Evolutionary conservation across 2,329 filamentous ascomycete genomes (phyloP).

Genomic region (Penicillium sp.): DNA sequence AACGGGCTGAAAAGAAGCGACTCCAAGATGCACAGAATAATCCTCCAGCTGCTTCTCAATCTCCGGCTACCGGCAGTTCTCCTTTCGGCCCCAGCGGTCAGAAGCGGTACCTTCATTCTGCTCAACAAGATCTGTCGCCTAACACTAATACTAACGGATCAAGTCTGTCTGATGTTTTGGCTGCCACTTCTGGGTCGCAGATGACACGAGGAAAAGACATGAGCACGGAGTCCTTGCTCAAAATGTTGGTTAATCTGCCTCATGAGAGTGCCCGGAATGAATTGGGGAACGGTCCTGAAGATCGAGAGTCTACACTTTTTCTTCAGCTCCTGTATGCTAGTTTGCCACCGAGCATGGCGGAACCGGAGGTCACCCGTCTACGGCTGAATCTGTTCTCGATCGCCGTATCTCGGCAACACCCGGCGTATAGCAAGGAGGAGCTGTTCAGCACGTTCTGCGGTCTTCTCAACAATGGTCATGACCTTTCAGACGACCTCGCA

Average conservation of each 20-base stretch:
- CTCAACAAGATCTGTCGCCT: conserved; percentile 3
- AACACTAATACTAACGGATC: not conserved
- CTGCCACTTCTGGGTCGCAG: not conserved
- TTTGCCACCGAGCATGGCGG: conserved; percentile 28
- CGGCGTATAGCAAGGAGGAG: conserved; percentile 35
- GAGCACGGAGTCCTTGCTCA: conserved; percentile 24
- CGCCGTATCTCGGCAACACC: conserved; percentile 40
- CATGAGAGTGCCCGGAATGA: conserved; percentile 29
- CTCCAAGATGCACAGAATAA: conserved; percentile 26
- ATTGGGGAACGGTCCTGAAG: conserved; percentile 39
- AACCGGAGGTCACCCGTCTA: conserved; percentile 29
- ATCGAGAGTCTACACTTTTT: conserved; percentile 43
- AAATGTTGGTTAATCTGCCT: conserved; percentile 30
- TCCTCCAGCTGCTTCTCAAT: conserved; percentile 18
- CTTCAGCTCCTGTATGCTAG: conserved; percentile 40
- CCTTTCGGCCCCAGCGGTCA: conserved; percentile 28
- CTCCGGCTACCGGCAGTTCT: conserved; percentile 17
- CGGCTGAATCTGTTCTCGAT: conserved; percentile 38
- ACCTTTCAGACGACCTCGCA: conserved; percentile 35
- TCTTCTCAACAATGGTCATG: conserved; percentile 33
- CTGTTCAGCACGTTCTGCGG: conserved; percentile 36
- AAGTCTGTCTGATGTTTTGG: not conserved
- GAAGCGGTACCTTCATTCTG: conserved; percentile 29
- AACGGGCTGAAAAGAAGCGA: conserved; percentile 39
- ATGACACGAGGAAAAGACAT: conserved; percentile 9